Base-by-base conservation (phyloP, 345 rosid species). In the Cochlearia excelsa region DNA sequence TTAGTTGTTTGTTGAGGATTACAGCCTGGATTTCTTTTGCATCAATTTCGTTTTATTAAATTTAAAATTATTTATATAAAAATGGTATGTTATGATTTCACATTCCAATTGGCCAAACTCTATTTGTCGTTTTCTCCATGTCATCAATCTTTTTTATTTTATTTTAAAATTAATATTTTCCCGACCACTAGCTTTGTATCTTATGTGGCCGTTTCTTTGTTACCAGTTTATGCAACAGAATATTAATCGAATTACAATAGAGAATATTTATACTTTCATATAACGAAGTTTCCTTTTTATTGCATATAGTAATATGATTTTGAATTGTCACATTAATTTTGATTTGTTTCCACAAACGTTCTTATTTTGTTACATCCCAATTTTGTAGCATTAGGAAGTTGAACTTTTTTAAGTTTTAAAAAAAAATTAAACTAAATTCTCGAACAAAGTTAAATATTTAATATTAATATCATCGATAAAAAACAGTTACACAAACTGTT, bases 31-130 rank as follows among this genome's bases (percentile, higher is more conserved):
- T 34, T 40, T 53, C 55, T 37, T 37, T 37, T 37, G 23, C 23
- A 16, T 16, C 23, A 16, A 16, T 16, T 16, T 16, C 23, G 1
- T 37, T 37, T 5, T 3, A 6, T 37, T 34, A 34, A 37, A 37
- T 37, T 37, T 5, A 37, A 37, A 37, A 3, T 3, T 37, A 37
- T 34, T 34, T 6, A 34, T 34, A 34, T 33, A 1, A 66, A 72
- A 10, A 31, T 51, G 56, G 70, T 67, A 59, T 30, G 78, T 61
- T 67, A 74, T 77, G 68, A 79, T 78, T 48, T 74, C 84, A 69
- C 77, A 75, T 71, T 79, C 82, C 78, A 71, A 76, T 77, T 84
- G 77, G 85, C 83, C 79, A 69, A 87, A 83, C 37, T 27, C 10
- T 53, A 41, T 57, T 78, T 82, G 88, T 87, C 82, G 83, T 87